These are phyloP conservation scores for Trichosporon sp. DNA, from an alignment of 1,284 basidiomycete genomes.

Conservation along the genomic window DNA sequence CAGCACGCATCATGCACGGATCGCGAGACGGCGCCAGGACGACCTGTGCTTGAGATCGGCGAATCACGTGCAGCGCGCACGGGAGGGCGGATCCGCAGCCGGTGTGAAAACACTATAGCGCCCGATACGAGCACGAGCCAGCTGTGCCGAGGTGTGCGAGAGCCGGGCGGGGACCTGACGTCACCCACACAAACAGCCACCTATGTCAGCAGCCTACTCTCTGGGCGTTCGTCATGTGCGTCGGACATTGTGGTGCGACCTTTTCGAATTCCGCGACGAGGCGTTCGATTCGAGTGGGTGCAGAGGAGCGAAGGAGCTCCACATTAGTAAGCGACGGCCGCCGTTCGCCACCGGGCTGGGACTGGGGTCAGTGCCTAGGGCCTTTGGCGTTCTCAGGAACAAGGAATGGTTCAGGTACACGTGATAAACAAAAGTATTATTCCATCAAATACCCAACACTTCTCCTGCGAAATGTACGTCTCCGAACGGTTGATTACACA, in stretches of 20 bases:
- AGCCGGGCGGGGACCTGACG: not conserved
- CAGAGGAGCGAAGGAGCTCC: not conserved
- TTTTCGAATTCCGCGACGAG: not conserved
- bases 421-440: constrained; percentile 12
- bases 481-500: not conserved
- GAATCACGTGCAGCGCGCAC: not conserved
- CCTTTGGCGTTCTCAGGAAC: not conserved
- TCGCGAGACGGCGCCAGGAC: not conserved
- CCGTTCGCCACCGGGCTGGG: not conserved
- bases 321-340: not conserved
- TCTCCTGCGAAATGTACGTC: constrained; percentile 2
- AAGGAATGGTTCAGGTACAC: constrained; percentile 2
- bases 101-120: not conserved
- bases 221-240: not conserved
- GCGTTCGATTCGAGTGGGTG: not conserved
- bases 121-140: not conserved
- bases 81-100: not conserved
- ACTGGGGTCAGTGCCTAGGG: not conserved
- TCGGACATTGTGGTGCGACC: not conserved
- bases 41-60: not conserved
- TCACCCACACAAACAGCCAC: not conserved
- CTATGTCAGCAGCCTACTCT: not conserved
- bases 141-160: not conserved
- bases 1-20: not conserved
- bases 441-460: constrained; percentile 18